Percentiles rank a stretch among this genome's conserved stretches.
Conservation (phyloP, 768 basidiomycete genomes). For the Suillus decipiens region DNA sequence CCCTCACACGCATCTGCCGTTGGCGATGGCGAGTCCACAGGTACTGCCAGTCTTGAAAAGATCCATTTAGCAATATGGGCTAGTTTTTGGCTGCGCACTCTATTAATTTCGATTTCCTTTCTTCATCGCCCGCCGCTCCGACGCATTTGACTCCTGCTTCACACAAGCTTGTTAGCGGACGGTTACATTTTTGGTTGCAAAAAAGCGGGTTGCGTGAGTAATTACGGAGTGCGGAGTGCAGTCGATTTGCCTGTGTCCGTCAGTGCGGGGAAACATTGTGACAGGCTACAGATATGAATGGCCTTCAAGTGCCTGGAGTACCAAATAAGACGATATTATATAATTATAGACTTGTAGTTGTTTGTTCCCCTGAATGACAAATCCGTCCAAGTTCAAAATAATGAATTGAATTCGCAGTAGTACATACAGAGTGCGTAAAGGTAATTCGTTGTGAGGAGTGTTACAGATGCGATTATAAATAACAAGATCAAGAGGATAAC, state of each 20-base stretch:
- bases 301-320: not conserved
- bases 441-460: constrained; percentile 18
- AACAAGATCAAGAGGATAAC: constrained; percentile 3
- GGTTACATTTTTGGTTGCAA: not conserved
- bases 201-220: not conserved
- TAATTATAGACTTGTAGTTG: not conserved
- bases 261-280: not conserved
- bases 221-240: not conserved
- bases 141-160: not conserved
- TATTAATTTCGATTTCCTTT: not conserved
- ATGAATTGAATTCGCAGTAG: constrained; percentile 5
- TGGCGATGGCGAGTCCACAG: not conserved
- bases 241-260: not conserved
- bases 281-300: not conserved
- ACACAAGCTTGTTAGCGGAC: not conserved
- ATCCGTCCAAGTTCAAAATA: not conserved
- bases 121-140: no score
- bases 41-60: not conserved
- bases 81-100: not conserved
- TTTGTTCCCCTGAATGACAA: not conserved
- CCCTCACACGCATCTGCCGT: not conserved
- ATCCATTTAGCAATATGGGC: not conserved
- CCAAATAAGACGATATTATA: not conserved
- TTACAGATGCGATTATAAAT: constrained; percentile 29
- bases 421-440: constrained; percentile 20